Evolutionary conservation across 2,329 filamentous ascomycete genomes (phyloP).

Genomic region (Calycina marina): DNA sequence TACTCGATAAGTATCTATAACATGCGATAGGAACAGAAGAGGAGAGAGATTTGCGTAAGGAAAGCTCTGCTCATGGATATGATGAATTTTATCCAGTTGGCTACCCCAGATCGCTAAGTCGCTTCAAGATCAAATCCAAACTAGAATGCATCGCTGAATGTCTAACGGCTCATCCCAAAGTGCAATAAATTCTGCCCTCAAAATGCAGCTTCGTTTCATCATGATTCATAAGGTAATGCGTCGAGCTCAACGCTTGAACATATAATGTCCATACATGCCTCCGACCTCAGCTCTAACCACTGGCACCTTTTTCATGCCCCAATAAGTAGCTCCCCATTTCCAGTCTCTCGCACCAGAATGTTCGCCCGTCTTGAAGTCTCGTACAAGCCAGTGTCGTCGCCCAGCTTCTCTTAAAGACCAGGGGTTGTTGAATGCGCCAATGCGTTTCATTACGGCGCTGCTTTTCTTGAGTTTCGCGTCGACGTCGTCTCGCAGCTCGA

Average conservation of each 20-base stretch:
- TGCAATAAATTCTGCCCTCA: no score
- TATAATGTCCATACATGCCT: slow-evolving; percentile 43
- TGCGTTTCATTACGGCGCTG: slow-evolving; percentile 11
- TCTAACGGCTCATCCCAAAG: no score
- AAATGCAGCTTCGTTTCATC: no score
- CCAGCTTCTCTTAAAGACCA: slow-evolving; percentile 60
- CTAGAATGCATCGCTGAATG: no score
- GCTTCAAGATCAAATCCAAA: no score
- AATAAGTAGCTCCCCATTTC: slow-evolving; percentile 76
- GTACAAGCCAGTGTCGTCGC: slow-evolving; percentile 50
- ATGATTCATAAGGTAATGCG: no score
- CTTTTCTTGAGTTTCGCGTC: slow-evolving; percentile 48
- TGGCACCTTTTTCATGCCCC: slow-evolving; percentile 64
- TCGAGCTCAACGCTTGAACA: slow-evolving; percentile 33
- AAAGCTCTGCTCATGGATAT: no score
- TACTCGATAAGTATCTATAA: no score
- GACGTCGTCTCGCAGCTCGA: slow-evolving; percentile 59
- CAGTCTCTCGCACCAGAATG: slow-evolving; percentile 50
- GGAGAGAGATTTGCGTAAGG: no score
- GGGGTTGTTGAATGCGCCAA: slow-evolving; percentile 26
- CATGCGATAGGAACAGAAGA: no score
- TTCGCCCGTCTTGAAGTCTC: slow-evolving; percentile 18
- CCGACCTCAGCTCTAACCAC: slow-evolving; percentile 39
- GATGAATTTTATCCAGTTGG: no score
- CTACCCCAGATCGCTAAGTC: no score